A percentile compares a stretch with the other conserved stretches of the same genome.
Conservation (phyloP, 2,329 filamentous ascomycete genomes). For the Alternaria gansuensis region DNA sequence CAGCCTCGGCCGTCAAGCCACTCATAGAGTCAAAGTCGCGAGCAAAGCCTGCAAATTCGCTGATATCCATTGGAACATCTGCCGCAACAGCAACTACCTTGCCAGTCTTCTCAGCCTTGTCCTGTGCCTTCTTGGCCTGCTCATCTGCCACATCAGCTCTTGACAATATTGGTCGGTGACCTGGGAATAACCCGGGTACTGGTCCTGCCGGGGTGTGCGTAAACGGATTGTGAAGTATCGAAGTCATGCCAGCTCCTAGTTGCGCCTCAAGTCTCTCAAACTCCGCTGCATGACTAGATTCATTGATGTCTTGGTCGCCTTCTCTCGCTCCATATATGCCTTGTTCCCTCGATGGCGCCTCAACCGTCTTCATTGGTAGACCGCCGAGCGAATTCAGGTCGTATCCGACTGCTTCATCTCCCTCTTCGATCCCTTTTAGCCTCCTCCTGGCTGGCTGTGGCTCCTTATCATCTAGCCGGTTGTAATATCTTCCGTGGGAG, state of each 20-base stretch:
- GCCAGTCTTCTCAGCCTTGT: constrained; percentile 55
- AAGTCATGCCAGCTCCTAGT: constrained; percentile 51
- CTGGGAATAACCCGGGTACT: constrained; percentile 22
- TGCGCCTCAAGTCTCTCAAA: constrained; percentile 48
- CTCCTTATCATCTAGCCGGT: constrained; percentile 48
- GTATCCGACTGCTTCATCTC: constrained; percentile 41
- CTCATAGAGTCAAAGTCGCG: constrained; percentile 45
- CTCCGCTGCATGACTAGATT: constrained; percentile 49
- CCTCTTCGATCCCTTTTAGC: constrained; percentile 42
- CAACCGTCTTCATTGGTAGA: constrained; percentile 41
- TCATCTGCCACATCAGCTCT: constrained; percentile 27
- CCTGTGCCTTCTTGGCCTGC: constrained; percentile 51
- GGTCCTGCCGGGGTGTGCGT: constrained; percentile 29
- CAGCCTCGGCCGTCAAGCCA: constrained; percentile 32
- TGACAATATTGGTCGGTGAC: constrained; percentile 37
- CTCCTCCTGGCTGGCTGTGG: constrained; percentile 19
- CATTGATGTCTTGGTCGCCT: constrained; percentile 34
- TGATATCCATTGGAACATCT: constrained; percentile 56
- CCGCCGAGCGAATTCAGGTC: constrained; percentile 44
- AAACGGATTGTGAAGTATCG: constrained; percentile 49
- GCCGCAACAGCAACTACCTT: constrained; percentile 56
- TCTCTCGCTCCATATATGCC: constrained; percentile 30
- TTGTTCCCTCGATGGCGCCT: constrained; percentile 20
- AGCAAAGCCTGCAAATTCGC: constrained; percentile 49
- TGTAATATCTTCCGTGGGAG: constrained; percentile 36